Base-by-base conservation (phyloP, 2,329 filamentous ascomycete species). In the Aureobasidium sp. region DNA sequence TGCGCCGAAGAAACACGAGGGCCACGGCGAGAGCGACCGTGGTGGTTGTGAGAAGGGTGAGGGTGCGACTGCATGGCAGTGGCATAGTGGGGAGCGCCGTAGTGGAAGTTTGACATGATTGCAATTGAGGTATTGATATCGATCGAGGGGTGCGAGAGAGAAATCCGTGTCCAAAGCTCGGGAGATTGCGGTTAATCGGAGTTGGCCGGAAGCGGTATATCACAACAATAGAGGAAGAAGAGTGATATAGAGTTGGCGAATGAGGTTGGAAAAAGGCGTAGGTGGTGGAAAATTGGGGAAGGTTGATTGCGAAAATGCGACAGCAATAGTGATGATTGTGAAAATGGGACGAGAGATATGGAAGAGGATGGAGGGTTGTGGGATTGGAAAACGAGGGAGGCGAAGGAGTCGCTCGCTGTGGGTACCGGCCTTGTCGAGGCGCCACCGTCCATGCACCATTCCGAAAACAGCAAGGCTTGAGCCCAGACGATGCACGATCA, bases 11-110 rank as follows among this genome's bases (percentile, higher is more conserved):
- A 87, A 69, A 94, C 81, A 70, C 92, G 86, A 64, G 91, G 89
- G 47, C 88, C 89, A 72, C 93, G 85, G 71, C 93, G 88, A 74
- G 89, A 92, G 71, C 93, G 90, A 70, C 90, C 88, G 71, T 94
- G 89, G 78, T 93, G 88, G 76, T 84, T 88, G 79, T 94, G 89
- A 66, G 87, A 82, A 70, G 82, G 76, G 42, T 77, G 79, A 69
- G 80, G 80, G 64, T 82, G 76, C 46, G 77, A 79, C 69, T 79
- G 80, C 62, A 81, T 77, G 62, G 79, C 62, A 76, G 66, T 79
- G 72, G 69, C 46, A 68, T 80, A 78, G 68, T 78, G 75, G 60
- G 76, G 76, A 51, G 73, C 75, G 63, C 72, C 74, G 71, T 80
- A 80, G 73, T 76, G 78, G 72, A 79, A 79, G 74, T 74, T 78